These are phyloP conservation scores for Rhipidocladum racemiflorum DNA, from an alignment of 176 grass and related monocot species.

Conservation along the genomic window DNA sequence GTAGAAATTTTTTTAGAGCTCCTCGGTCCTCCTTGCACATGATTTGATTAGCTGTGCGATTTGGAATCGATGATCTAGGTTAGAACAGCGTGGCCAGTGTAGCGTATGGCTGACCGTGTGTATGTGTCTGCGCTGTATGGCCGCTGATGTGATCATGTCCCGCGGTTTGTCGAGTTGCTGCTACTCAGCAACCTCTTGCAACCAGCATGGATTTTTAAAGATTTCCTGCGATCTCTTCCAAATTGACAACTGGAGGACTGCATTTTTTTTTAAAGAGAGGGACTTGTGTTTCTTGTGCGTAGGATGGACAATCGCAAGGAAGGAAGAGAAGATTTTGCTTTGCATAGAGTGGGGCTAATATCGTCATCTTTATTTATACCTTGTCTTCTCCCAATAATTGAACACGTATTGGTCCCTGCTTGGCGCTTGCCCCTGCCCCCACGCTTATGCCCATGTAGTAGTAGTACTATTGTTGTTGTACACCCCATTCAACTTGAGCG, in stretches of 20 bases:
- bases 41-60: neutral
- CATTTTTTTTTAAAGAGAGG: neutral
- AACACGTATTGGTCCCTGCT: constrained; percentile 33
- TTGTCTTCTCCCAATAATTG: constrained; percentile 33
- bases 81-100: constrained; percentile 8
- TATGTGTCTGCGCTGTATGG: neutral
- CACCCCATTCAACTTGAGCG: constrained; percentile 16
- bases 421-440: neutral
- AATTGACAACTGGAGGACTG: constrained; percentile 18
- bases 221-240: constrained; percentile 11
- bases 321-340: neutral
- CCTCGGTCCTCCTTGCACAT: constrained; percentile 22
- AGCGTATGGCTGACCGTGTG: neutral
- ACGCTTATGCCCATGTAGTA: constrained; percentile 21
- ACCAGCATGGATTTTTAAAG: constrained; percentile 4
- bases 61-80: constrained; percentile 12
- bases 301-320: constrained; percentile 6
- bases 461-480: constrained; percentile 15
- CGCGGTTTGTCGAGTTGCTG: constrained; percentile 16
- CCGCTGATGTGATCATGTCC: constrained; percentile 22
- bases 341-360: neutral
- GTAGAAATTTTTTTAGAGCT: constrained; percentile 22
- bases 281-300: neutral
- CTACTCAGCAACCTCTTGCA: constrained; percentile 24
- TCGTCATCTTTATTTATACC: neutral